Conservation (phyloP, 2,329 filamentous ascomycete species). For the Colletotrichum agaves region DNA sequence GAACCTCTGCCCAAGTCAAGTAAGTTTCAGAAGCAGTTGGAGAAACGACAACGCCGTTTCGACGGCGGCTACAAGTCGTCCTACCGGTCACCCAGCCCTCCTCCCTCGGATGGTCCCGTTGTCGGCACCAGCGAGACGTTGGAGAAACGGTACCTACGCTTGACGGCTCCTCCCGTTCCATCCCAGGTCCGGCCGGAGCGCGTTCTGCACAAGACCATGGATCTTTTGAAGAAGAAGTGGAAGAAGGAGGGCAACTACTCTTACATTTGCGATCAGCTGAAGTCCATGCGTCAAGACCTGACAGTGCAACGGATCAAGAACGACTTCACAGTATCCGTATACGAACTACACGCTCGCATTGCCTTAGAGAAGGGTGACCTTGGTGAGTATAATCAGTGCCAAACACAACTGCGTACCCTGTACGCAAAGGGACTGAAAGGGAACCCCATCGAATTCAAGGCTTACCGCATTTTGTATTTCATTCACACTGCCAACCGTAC, state of each 20-base stretch:
- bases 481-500: slow-evolving; percentile 98
- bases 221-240: slow-evolving; percentile 95
- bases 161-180: slow-evolving; percentile 89
- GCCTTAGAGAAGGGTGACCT: slow-evolving; percentile 98
- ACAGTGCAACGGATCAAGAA: slow-evolving; percentile 98
- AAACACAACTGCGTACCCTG: slow-evolving; percentile 93
- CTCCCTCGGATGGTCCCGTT: slow-evolving; percentile 74
- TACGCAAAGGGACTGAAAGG: slow-evolving; percentile 90
- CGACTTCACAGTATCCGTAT: slow-evolving; percentile 94
- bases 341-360: slow-evolving; percentile 97
- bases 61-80: slow-evolving; percentile 71
- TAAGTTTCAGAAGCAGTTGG: slow-evolving; percentile 90
- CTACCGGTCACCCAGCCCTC: slow-evolving; percentile 66
- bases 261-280: slow-evolving; percentile 99
- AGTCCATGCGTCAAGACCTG: slow-evolving; percentile 96
- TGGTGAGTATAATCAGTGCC: slow-evolving; percentile 99
- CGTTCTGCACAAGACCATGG: slow-evolving; percentile 84
- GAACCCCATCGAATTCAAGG: slow-evolving; percentile 95
- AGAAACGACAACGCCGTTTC: slow-evolving; percentile 91
- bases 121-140: slow-evolving; percentile 85
- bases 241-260: slow-evolving; percentile 91
- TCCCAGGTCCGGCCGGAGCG: slow-evolving; percentile 87
- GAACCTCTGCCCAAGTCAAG: slow-evolving; percentile 65
- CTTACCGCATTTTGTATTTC: slow-evolving; percentile 99
- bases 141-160: slow-evolving; percentile 94